phyloP scores from a whole-genome alignment of 345 rosid species.

The Reutealis trisperma region DNA sequence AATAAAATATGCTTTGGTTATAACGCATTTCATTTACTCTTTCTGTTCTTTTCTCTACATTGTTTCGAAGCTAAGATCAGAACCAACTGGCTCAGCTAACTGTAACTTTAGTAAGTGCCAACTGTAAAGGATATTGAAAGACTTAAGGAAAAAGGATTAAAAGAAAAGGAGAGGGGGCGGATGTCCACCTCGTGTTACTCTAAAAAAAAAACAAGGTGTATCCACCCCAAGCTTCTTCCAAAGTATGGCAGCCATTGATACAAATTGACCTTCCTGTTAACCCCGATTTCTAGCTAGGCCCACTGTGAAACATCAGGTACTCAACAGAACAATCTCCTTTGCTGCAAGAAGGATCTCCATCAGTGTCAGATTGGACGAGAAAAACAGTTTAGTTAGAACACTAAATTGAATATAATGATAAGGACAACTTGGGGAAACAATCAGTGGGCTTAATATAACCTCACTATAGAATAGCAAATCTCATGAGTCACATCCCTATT shows the following conservation, averaged over 20 bases:
- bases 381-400: background rate
- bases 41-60: slow-evolving; percentile 21
- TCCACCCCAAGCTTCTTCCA: slow-evolving; percentile 8
- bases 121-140: slow-evolving; percentile 7
- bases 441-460: background rate
- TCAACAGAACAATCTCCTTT: slow-evolving; percentile 58
- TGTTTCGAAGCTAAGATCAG: slow-evolving; percentile 13
- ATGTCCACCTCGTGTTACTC: background rate
- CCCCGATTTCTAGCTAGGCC: slow-evolving; percentile 11
- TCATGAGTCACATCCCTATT: background rate
- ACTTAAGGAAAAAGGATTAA: slow-evolving; percentile 4
- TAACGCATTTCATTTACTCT: slow-evolving; percentile 18
- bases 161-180: background rate
- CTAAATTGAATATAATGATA: background rate
- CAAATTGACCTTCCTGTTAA: slow-evolving; percentile 1
- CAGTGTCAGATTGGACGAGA: background rate
- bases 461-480: background rate
- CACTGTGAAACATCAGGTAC: slow-evolving; percentile 9
- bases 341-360: slow-evolving; percentile 37
- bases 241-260: slow-evolving; percentile 5
- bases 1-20: background rate
- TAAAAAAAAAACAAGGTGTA: background rate
- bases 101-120: slow-evolving; percentile 18
- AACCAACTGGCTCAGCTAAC: slow-evolving; percentile 12
- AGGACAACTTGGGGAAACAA: background rate